Percentiles rank a stretch among this genome's conserved stretches.
Evolutionary conservation across 345 rosid genomes (phyloP).

Genomic region (Citrus unshiu): DNA sequence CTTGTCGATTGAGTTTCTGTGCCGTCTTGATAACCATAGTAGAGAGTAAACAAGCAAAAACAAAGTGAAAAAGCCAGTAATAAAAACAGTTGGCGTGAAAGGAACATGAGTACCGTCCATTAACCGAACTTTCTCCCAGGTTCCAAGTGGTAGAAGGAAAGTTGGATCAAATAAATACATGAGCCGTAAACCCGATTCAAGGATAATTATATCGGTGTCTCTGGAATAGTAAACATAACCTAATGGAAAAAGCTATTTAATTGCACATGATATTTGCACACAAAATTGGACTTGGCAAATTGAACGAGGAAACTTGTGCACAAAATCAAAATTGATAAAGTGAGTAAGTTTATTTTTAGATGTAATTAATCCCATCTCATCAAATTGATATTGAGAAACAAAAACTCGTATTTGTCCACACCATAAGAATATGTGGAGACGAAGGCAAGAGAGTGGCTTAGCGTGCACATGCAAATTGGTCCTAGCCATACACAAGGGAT

Average conservation of each 20-base stretch:
- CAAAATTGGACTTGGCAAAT: too few relatives aligned
- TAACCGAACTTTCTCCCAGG: too few relatives aligned
- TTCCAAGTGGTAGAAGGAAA: too few relatives aligned
- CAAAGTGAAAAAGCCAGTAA: background rate
- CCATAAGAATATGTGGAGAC: background rate
- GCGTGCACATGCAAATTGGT: background rate
- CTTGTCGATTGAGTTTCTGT: background rate
- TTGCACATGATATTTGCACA: too few relatives aligned
- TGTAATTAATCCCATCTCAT: background rate
- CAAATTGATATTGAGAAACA: background rate
- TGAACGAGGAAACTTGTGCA: too few relatives aligned
- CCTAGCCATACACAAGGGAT: background rate
- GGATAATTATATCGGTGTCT: too few relatives aligned
- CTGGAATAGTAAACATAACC: too few relatives aligned
- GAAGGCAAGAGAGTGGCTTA: background rate
- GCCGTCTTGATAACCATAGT: background rate
- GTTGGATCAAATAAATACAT: too few relatives aligned
- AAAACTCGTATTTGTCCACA: background rate
- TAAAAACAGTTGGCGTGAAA: background rate
- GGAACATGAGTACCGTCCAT: background rate
- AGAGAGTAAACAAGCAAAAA: background rate
- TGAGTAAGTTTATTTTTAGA: background rate
- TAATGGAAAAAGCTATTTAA: too few relatives aligned
- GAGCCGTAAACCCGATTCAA: too few relatives aligned
- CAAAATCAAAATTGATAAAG: too few relatives aligned